Conservation (phyloP, 2,329 filamentous ascomycete genomes). For the Diplodia mutila region DNA sequence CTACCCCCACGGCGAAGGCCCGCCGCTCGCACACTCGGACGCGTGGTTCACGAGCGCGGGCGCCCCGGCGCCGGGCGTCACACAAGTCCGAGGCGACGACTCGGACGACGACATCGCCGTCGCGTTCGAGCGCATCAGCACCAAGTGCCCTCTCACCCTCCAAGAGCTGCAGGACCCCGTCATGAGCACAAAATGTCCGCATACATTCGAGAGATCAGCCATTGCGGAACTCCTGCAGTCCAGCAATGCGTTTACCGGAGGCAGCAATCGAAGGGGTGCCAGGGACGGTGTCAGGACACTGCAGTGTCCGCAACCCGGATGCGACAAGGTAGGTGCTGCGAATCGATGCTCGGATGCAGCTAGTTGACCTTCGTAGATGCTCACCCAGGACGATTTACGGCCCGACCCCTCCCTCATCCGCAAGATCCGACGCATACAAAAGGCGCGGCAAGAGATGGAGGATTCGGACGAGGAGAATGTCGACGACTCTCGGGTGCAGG, state of each 20-base stretch:
- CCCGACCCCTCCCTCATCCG: slow-evolving; percentile 39
- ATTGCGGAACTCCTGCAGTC: slow-evolving; percentile 59
- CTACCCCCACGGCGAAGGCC: slow-evolving; percentile 56
- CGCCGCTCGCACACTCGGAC: slow-evolving; percentile 58
- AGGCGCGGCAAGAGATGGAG: slow-evolving; percentile 32
- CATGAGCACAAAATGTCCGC: slow-evolving; percentile 68
- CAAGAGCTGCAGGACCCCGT: slow-evolving; percentile 67
- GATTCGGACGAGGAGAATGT: slow-evolving; percentile 37
- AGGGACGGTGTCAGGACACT: slow-evolving; percentile 40
- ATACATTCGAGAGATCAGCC: slow-evolving; percentile 70
- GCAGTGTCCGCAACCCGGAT: slow-evolving; percentile 34
- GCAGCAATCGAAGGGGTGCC: slow-evolving; percentile 27
- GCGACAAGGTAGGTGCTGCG: slow-evolving; percentile 5
- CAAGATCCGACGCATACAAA: slow-evolving; percentile 44
- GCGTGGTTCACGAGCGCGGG: slow-evolving; percentile 66
- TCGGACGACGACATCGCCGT: slow-evolving; percentile 72
- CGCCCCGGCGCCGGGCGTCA: slow-evolving; percentile 47
- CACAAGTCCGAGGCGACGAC: slow-evolving; percentile 47
- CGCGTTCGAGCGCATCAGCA: slow-evolving; percentile 64
- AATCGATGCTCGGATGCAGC: not conserved
- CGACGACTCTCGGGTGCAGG: slow-evolving; percentile 23
- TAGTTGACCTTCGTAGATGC: slow-evolving; percentile 31
- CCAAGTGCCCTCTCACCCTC: slow-evolving; percentile 72
- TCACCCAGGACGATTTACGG: slow-evolving; percentile 37
- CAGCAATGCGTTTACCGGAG: slow-evolving; percentile 30